These are phyloP conservation scores for Yarrowia porcina DNA, from an alignment of 805 yeast genomes.

Conservation along the genomic window DNA sequence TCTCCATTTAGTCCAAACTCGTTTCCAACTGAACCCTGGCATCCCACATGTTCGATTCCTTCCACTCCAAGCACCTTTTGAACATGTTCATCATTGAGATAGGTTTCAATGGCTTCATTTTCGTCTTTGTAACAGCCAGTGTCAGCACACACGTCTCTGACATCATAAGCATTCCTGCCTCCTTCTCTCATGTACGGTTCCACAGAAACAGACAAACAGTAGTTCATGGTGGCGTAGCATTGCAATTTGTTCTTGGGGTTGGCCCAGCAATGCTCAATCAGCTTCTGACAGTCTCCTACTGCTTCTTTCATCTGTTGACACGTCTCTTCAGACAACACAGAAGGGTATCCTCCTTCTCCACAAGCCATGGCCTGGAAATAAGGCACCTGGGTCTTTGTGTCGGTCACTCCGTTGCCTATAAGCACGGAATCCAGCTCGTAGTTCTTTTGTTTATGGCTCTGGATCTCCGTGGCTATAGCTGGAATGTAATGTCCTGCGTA, in stretches of 20 bases:
- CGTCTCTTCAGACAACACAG: slow-evolving; percentile 62
- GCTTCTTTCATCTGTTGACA: slow-evolving; percentile 62
- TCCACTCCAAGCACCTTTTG: slow-evolving; percentile 83
- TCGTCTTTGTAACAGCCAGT: slow-evolving; percentile 64
- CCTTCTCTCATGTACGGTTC: slow-evolving; percentile 56
- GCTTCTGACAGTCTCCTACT: slow-evolving; percentile 61
- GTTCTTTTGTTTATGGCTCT: slow-evolving; percentile 44
- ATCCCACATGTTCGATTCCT: slow-evolving; percentile 48
- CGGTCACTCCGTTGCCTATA: slow-evolving; percentile 92
- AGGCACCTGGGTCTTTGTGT: slow-evolving; percentile 71
- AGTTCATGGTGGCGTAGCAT: slow-evolving; percentile 66
- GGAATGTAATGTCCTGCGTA: slow-evolving; percentile 96
- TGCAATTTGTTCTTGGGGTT: slow-evolving; percentile 62
- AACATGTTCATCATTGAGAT: slow-evolving; percentile 70
- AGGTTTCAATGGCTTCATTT: slow-evolving; percentile 60
- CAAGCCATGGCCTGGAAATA: slow-evolving; percentile 94
- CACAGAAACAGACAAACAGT: slow-evolving; percentile 66
- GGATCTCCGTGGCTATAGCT: slow-evolving; percentile 58
- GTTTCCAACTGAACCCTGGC: slow-evolving; percentile 68
- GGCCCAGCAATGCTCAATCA: slow-evolving; percentile 68
- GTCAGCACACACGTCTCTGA: slow-evolving; percentile 47
- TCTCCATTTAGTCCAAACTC: slow-evolving; percentile 86
- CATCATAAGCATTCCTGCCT: slow-evolving; percentile 63
- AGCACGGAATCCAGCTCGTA: slow-evolving; percentile 73
- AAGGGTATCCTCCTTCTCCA: slow-evolving; percentile 72